These are phyloP conservation scores for Cornus suecica DNA, from an alignment of 148 eudicot species.

Conservation along the genomic window DNA sequence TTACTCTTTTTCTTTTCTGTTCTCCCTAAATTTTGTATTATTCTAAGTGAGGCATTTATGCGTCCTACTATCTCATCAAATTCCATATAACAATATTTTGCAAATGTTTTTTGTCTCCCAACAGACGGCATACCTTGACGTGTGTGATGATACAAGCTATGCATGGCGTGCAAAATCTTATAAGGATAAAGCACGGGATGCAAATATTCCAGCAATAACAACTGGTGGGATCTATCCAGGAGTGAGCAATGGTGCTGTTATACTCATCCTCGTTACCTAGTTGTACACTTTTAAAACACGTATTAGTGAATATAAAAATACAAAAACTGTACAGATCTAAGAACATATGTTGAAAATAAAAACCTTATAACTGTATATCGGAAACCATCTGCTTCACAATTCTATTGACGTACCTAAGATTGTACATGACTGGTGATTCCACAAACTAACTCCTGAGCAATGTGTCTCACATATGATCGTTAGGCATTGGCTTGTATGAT, in stretches of 20 bases:
- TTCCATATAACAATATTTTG: neutral
- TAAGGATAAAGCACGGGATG: conserved; percentile 62
- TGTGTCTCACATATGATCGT: neutral
- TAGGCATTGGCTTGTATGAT: neutral
- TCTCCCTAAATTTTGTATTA: neutral
- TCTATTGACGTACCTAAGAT: too few species aligned
- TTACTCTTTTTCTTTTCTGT: conserved; percentile 16
- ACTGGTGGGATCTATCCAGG: conserved; percentile 99
- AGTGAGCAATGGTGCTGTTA: conserved; percentile 89
- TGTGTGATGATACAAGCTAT: conserved; percentile 90
- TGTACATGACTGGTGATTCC: neutral
- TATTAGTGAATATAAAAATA: too few species aligned
- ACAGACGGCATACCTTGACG: conserved; percentile 95
- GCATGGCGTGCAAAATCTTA: conserved; percentile 80
- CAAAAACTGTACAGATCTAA: neutral
- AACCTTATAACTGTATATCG: neutral
- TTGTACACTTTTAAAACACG: conserved; percentile 1
- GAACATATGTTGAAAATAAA: neutral
- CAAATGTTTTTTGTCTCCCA: conserved; percentile 6
- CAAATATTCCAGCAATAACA: conserved; percentile 85
- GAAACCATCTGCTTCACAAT: too few species aligned
- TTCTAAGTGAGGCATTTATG: neutral
- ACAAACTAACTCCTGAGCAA: neutral
- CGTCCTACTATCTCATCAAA: neutral
- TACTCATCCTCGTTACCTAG: neutral